Conservation (phyloP, 192 early-diverging fungal species). For the Backusella tuberculispora region DNA sequence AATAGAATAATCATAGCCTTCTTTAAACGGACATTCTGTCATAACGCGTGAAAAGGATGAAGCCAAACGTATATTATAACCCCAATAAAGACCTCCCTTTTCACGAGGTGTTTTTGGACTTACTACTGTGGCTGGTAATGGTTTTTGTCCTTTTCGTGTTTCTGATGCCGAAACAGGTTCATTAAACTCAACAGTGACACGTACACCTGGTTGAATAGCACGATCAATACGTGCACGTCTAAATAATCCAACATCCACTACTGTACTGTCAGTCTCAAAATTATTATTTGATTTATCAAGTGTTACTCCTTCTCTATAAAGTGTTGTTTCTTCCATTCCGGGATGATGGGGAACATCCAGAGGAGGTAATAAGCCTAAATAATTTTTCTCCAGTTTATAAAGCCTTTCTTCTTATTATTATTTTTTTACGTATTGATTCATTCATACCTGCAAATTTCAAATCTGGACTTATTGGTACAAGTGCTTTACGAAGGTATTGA, state of each 20-base stretch:
- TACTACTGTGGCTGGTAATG: slow-evolving; percentile 57
- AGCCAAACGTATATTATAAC: slow-evolving; percentile 66
- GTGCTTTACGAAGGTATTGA: slow-evolving; percentile 64
- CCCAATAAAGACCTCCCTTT: slow-evolving; percentile 68
- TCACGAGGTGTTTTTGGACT: slow-evolving; percentile 64
- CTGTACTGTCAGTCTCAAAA: slow-evolving; percentile 37
- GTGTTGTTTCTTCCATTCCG: slow-evolving; percentile 58
- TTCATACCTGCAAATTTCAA: slow-evolving; percentile 58
- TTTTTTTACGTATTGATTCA: neutral
- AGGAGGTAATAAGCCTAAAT: slow-evolving; percentile 59
- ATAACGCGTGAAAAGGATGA: slow-evolving; percentile 61
- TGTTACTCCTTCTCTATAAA: slow-evolving; percentile 66
- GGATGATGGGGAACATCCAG: slow-evolving; percentile 73
- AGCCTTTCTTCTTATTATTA: neutral
- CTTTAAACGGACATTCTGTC: slow-evolving; percentile 60
- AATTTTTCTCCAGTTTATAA: neutral
- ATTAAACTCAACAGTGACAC: slow-evolving; percentile 63
- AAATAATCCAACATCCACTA: slow-evolving; percentile 56
- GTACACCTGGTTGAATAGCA: slow-evolving; percentile 55
- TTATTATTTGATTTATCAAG: slow-evolving; percentile 35
- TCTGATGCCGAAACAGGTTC: slow-evolving; percentile 27
- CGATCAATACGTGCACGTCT: slow-evolving; percentile 56
- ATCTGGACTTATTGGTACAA: slow-evolving; percentile 71
- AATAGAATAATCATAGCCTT: slow-evolving; percentile 69
- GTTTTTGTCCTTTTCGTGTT: slow-evolving; percentile 38